Conservation (phyloP, 2,329 filamentous ascomycete genomes). For the Akanthomyces uredinophilus region DNA sequence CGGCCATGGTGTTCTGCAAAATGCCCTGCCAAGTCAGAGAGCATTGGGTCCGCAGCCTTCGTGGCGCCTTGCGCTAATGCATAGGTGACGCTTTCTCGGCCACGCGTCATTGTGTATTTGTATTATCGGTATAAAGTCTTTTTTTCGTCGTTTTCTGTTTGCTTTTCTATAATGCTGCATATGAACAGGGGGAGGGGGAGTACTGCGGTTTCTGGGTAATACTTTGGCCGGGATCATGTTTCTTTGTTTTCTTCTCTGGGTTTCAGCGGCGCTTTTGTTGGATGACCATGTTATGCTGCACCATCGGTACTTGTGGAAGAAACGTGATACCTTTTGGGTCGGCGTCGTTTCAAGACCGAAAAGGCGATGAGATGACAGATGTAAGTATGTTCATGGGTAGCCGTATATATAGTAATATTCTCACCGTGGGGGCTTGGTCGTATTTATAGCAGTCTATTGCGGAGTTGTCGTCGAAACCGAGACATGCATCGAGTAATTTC, state of each 20-base stretch:
- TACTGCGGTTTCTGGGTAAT: slow-evolving; percentile 6
- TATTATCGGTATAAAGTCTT: slow-evolving; percentile 10
- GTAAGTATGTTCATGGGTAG: slow-evolving; percentile 4
- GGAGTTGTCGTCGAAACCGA: not conserved
- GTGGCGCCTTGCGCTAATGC: slow-evolving; percentile 35
- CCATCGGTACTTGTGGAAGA: slow-evolving; percentile 1
- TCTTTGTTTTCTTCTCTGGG: not conserved
- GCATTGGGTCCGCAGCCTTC: slow-evolving; percentile 51
- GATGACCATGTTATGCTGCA: not conserved
- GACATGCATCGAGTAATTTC: no score
- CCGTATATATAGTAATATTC: not conserved
- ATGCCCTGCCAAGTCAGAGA: slow-evolving; percentile 48
- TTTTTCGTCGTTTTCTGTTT: not conserved
- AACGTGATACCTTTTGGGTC: not conserved
- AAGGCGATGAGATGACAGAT: not conserved
- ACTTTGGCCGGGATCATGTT: not conserved
- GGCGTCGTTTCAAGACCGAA: slow-evolving; percentile 4
- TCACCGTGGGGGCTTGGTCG: not conserved
- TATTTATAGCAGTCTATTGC: not conserved
- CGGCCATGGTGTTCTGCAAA: slow-evolving; percentile 58
- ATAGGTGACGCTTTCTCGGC: not conserved
- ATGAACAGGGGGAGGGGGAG: slow-evolving; percentile 2
- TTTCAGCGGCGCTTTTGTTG: slow-evolving; percentile 1
- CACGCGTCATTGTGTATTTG: slow-evolving; percentile 1
- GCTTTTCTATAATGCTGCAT: slow-evolving; percentile 8